Evolutionary conservation across 2,329 filamentous ascomycete genomes (phyloP), one percentile per base, ranked within the genome.

Genomic region (Aulographum hederae): DNA sequence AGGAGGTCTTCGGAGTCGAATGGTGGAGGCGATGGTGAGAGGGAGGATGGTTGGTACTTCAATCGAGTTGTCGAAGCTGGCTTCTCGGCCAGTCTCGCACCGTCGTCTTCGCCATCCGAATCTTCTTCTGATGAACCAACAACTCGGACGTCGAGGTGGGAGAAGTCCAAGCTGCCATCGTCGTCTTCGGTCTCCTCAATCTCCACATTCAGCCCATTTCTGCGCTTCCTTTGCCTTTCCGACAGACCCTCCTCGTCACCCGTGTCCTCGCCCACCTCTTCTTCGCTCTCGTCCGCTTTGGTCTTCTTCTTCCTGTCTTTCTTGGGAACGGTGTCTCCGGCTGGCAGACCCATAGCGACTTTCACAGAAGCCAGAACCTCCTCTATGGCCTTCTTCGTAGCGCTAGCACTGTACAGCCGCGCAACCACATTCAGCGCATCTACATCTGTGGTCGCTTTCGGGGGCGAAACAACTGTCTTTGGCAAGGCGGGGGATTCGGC

Each of bases 391-490:
- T 65, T 60, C 46, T 64, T 65, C 10, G 72, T 67, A 1, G 65
- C 66, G 33, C 59, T 63, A 11, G 68, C 67, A 37, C 70, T 73
- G 44, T 66, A 73, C 32, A 75, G 39, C 32, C 70, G 51, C 11
- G 67, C 69, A 29, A 60, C 53, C 11, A 75, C 67, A 50, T 74
- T 74, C 13, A 65, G 53, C 32, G 60, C 54, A 2, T 64, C 60
- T 1, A 52, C 38, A 35, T 62, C 61, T 11, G 55, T 46, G 3
- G 48, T 46, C 18, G 39, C 56, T 38, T 48, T 56, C 39, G 48
- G 49, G 34, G 53, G 45, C 32, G 48, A 52, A 33, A 37, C 46
- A 11, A 42, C 46, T 12, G 47, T 43, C 18, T 59, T 51, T 25
- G 55, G 54, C 31, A 74, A 57, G 11, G 56, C 53, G 10, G 60